phyloP scores from a whole-genome alignment of 768 basidiomycete genomes.

The Jaapia argillacea region DNA sequence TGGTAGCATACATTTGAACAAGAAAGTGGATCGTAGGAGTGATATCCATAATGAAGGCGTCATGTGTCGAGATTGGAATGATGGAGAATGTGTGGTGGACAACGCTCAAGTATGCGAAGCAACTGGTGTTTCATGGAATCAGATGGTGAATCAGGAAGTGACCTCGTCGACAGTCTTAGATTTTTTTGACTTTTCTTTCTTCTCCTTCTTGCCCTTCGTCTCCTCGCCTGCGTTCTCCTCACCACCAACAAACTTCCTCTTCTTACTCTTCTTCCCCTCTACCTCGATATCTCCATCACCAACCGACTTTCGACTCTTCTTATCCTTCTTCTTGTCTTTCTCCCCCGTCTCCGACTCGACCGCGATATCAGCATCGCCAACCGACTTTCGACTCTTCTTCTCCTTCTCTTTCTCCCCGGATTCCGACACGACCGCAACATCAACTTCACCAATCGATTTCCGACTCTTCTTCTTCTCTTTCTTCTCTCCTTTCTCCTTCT shows the following conservation, averaged over 20 bases:
- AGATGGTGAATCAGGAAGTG: no score
- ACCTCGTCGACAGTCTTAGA: background rate
- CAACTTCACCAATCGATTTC: conserved; percentile 3
- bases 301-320: conserved; percentile 17
- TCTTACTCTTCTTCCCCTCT: conserved; percentile 10
- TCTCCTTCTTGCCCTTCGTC: conserved; percentile 13
- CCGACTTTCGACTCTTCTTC: background rate
- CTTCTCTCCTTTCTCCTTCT: no score
- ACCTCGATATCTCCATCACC: conserved; percentile 9
- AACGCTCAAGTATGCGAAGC: no score
- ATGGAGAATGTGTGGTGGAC: no score
- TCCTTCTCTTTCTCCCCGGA: background rate
- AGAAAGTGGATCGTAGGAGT: no score
- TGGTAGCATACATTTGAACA: no score
- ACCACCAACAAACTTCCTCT: conserved; percentile 8
- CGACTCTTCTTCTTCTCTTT: conserved; percentile 10
- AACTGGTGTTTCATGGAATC: no score
- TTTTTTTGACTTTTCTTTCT: conserved; percentile 13
- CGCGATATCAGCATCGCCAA: background rate
- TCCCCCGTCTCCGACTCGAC: conserved; percentile 1
- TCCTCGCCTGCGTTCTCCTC: conserved; percentile 5
- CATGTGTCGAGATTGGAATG: no score
- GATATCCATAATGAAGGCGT: no score
- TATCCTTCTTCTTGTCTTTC: conserved; percentile 21
- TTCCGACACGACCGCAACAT: conserved; percentile 8